Evolutionary conservation across 352 stramenopile species (phyloP).

Genomic region (Pythium brassicae): DNA sequence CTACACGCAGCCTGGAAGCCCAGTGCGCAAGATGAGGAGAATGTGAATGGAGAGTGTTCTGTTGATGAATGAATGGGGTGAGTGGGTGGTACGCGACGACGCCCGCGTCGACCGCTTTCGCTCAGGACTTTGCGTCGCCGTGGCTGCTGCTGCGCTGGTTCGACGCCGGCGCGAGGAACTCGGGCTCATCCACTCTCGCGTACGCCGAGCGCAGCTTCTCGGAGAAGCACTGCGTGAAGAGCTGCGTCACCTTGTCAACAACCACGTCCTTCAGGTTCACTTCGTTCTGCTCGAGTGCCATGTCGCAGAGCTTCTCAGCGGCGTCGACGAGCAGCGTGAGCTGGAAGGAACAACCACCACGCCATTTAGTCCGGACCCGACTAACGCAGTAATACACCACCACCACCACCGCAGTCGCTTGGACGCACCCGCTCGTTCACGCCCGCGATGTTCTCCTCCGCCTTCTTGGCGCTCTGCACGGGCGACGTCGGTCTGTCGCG

Average conservation of each 20-base stretch:
- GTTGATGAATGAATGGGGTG: not conserved
- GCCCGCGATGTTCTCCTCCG: conserved; percentile 63
- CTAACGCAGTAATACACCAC: conserved; percentile 3
- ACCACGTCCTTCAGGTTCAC: conserved; percentile 70
- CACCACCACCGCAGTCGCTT: not conserved
- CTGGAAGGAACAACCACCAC: too few relatives aligned
- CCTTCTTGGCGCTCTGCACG: conserved; percentile 39
- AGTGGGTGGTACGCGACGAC: not conserved
- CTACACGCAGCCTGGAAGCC: too few relatives aligned
- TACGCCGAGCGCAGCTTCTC: conserved; percentile 56
- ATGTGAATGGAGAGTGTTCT: too few relatives aligned
- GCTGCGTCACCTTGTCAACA: conserved; percentile 50
- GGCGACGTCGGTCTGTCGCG: conserved; percentile 33
- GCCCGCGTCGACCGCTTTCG: not conserved
- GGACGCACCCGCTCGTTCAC: conserved; percentile 57
- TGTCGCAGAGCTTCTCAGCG: conserved; percentile 66
- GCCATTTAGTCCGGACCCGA: too few relatives aligned
- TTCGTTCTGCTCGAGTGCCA: conserved; percentile 73
- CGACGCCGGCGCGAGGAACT: conserved; percentile 18
- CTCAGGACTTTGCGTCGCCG: not conserved
- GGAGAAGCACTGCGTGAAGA: conserved; percentile 78
- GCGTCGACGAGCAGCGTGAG: conserved; percentile 48
- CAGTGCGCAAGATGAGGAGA: too few relatives aligned
- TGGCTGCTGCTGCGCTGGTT: conserved; percentile 21
- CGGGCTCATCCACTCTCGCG: conserved; percentile 55